phyloP scores from a whole-genome alignment of 78 protist species.

The Neovahlkampfia damariscottae region DNA sequence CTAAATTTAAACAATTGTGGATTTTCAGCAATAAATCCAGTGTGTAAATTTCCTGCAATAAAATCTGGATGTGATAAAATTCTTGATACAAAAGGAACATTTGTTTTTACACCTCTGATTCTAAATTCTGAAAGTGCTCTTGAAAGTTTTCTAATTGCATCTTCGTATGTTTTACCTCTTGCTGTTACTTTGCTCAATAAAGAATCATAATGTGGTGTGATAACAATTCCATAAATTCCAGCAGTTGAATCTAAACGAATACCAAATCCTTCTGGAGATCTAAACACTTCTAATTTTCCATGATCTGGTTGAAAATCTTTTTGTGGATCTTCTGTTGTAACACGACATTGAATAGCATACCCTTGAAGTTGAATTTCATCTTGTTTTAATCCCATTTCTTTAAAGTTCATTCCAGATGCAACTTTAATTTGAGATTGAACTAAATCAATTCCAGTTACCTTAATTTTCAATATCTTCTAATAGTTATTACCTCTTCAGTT shows the following conservation, averaged over 20 bases:
- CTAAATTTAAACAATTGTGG: constrained; percentile 24
- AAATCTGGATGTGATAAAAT: constrained; percentile 16
- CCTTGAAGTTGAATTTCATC: constrained; percentile 4
- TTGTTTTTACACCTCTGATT: constrained; percentile 20
- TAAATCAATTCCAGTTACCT: constrained; percentile 45
- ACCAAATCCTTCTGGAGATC: constrained; percentile 37
- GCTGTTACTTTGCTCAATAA: constrained; percentile 28
- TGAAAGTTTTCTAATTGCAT: constrained; percentile 7
- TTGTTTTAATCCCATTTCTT: constrained; percentile 15
- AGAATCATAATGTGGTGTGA: constrained; percentile 47
- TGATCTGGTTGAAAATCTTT: constrained; percentile 21
- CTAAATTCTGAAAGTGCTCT: constrained; percentile 24
- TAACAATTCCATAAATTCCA: constrained; percentile 8
- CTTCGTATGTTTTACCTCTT: neutral
- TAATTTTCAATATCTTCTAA: too few relatives aligned
- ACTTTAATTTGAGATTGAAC: constrained; percentile 44
- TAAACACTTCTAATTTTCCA: constrained; percentile 19
- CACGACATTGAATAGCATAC: constrained; percentile 29
- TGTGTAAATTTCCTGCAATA: constrained; percentile 5
- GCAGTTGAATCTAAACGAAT: constrained; percentile 25
- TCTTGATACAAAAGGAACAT: constrained; percentile 18
- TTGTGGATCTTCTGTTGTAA: constrained; percentile 46
- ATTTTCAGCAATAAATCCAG: constrained; percentile 8
- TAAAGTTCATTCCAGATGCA: constrained; percentile 22
- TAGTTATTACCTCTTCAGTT: constrained; percentile 52